Percentiles rank a stretch among this genome's conserved stretches.
Evolutionary conservation across 768 basidiomycete genomes (phyloP).

Genomic region (Rhodosporidiobolus odoratus): DNA sequence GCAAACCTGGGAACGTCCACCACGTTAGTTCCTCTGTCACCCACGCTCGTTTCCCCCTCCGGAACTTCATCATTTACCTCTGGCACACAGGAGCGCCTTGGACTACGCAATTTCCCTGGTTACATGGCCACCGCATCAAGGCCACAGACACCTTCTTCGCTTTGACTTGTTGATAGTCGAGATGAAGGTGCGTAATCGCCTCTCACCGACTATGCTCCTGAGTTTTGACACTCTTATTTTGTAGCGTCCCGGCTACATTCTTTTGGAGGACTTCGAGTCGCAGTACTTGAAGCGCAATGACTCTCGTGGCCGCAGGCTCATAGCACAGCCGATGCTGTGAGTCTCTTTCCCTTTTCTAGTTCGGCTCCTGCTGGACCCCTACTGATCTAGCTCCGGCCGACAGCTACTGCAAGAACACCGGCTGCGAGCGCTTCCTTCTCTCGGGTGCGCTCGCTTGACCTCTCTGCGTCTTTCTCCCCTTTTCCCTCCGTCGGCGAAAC

Average conservation of each 20-base stretch:
- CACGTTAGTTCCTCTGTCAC: neutral
- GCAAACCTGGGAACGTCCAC: too few species aligned
- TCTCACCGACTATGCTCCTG: too few species aligned
- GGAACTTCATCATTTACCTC: too few species aligned
- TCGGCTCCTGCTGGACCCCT: neutral
- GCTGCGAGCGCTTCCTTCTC: neutral
- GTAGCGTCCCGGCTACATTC: neutral
- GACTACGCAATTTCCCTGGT: neutral
- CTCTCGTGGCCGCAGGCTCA: too few species aligned
- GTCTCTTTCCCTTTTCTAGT: too few species aligned
- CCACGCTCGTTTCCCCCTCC: too few species aligned
- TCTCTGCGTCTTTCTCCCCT: too few species aligned
- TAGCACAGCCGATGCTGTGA: too few species aligned
- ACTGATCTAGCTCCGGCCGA: too few species aligned
- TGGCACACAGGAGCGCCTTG: neutral
- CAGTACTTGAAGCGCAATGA: too few species aligned
- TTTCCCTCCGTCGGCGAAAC: too few species aligned
- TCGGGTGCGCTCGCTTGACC: too few species aligned
- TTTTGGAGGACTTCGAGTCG: neutral
- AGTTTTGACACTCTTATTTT: neutral
- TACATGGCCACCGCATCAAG: neutral
- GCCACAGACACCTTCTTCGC: neutral
- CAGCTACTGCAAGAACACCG: neutral
- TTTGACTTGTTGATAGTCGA: neutral
- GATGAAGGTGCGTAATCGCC: slow-evolving; percentile 1